Conservation (phyloP, 2,329 filamentous ascomycete genomes). For the Chaetomium sp. region DNA sequence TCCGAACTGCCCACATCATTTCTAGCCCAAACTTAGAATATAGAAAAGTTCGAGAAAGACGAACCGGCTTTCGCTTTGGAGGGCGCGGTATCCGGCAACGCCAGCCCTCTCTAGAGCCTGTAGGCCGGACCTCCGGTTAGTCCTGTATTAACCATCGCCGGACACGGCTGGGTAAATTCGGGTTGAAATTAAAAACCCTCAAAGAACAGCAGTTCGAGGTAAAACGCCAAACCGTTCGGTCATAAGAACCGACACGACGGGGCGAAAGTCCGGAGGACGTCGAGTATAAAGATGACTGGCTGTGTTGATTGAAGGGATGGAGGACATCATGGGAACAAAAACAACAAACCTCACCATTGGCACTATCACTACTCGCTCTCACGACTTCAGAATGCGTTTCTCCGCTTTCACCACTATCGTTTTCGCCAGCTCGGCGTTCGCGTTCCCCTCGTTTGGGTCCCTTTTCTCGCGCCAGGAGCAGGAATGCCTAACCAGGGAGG, state of each 20-base stretch:
- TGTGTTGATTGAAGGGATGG: background rate
- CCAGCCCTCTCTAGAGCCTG: constrained; percentile 3
- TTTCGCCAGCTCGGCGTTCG: constrained; percentile 22
- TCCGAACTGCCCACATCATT: constrained; percentile 13
- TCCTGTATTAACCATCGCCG: constrained; percentile 19
- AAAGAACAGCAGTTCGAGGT: background rate
- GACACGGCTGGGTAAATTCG: constrained; percentile 24
- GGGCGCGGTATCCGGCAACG: background rate
- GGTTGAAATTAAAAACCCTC: constrained; percentile 15
- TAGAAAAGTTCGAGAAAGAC: background rate
- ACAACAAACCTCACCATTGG: background rate
- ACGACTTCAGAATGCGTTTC: constrained; percentile 20
- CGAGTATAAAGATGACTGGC: constrained; percentile 10
- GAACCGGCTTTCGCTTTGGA: no score
- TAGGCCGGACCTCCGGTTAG: constrained; percentile 21
- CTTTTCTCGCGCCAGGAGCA: constrained; percentile 11
- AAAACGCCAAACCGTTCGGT: background rate
- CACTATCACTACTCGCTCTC: background rate
- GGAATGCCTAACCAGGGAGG: constrained; percentile 22
- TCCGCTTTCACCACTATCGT: constrained; percentile 16
- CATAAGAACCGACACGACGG: no score
- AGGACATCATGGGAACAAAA: background rate
- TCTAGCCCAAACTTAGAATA: background rate
- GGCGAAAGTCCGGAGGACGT: background rate
- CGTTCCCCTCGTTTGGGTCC: constrained; percentile 17